Evolutionary conservation across 495 filamentous ascomycete species (phyloP), one percentile per base, ranked within the genome.

Genomic region (Hyaloscypha hepaticicola): DNA sequence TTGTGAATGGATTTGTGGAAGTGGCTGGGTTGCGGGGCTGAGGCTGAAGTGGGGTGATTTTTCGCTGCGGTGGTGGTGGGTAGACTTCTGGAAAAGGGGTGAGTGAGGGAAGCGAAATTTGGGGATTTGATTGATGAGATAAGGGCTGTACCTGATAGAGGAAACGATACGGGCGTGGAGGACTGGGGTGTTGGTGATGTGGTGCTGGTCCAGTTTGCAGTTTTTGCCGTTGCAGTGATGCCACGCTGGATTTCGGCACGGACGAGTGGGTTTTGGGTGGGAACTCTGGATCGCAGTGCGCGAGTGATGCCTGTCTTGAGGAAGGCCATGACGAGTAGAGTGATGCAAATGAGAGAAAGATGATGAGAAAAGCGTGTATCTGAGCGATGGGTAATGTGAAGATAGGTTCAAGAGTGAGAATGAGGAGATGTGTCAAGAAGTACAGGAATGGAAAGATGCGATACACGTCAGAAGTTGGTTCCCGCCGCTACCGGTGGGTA

Each of bases 1-100:
- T 22, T 8, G 45, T 34, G 63, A 71, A 71, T 21, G 56, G 45
- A 1, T 16, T 58, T 27, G 59, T 29, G 55, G 22, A 29, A n/a
- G 24, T 51, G 38, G 7, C 7, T 48, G 55, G 59, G 29, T n/a
- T 28, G 59, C 24, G 58, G 12, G 7, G 60, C 50, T 45, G 50
- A 21, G 21, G 25, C 19, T 45, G 50, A 26, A 25, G 25, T 24
- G 25, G 22, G 7, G 50, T 7, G 50, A 26, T 53, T 9, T 25
- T 26, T 26, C 22, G 11, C 4, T 1, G 38, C 9, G 50, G 22
- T 53, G 50, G 12, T 19, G 5, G 19, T 16, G 4, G 38, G 4
- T 8, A 16, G 12, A 45, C 14, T 11, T 45, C 38, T 45, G 50
- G 9, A 53, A 45, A 53, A 53, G 50, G 9, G 50, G 50, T 53